Percentiles rank a stretch among this genome's conserved stretches.
Evolutionary conservation across 805 yeast species (phyloP).

Genomic region (Saccharomycopsis sp.): DNA sequence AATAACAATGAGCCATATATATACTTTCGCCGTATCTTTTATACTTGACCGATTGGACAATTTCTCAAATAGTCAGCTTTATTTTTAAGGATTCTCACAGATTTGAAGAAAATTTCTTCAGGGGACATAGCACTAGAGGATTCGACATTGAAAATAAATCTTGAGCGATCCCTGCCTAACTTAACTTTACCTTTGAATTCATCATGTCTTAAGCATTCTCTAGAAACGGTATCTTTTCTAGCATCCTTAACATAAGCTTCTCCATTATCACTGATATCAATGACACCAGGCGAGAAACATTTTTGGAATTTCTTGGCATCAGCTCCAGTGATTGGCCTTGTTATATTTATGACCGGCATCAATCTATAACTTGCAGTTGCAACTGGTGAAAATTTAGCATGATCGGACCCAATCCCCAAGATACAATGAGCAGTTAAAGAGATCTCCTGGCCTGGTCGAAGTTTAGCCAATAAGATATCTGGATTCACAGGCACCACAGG

Average conservation of each 20-base stretch:
- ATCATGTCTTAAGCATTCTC: conserved; percentile 91
- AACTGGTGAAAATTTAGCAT: conserved; percentile 96
- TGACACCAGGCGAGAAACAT: conserved; percentile 92
- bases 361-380: conserved; percentile 93
- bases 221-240: conserved; percentile 91
- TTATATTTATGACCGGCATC: conserved; percentile 78
- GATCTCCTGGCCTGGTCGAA: conserved; percentile 96
- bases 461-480: conserved; percentile 80
- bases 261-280: conserved; percentile 59
- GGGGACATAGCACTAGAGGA: conserved; percentile 96
- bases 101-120: conserved; percentile 89
- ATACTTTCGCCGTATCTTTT: neutral
- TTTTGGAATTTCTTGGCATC: conserved; percentile 73
- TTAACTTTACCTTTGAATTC: conserved; percentile 86
- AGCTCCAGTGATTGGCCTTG: conserved; percentile 65
- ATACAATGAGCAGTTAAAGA: conserved; percentile 84
- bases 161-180: conserved; percentile 86
- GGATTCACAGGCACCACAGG: conserved; percentile 82
- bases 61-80: conserved; percentile 75
- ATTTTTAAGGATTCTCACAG: conserved; percentile 75
- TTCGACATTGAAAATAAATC: conserved; percentile 91
- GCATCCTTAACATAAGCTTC: conserved; percentile 83
- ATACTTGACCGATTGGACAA: conserved; percentile 64
- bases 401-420: conserved; percentile 88
- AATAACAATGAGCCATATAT: neutral